phyloP scores from a whole-genome alignment of 441 rosid genomes.

The Populus hybrid region DNA sequence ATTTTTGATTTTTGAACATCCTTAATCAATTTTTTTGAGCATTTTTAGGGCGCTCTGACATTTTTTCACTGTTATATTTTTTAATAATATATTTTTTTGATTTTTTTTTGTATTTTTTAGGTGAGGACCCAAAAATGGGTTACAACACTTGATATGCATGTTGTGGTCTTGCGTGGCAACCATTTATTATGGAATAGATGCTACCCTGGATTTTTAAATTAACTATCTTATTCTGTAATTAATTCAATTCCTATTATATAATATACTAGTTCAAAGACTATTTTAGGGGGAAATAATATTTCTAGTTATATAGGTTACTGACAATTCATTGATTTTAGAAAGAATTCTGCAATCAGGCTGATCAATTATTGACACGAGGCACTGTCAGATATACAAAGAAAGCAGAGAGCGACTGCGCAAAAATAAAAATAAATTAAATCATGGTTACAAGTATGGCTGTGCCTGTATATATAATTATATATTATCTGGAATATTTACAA shows the following conservation, averaged over 20 bases:
- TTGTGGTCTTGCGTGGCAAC: conserved; percentile 13
- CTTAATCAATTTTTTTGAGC: too few species aligned
- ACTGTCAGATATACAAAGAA: background rate
- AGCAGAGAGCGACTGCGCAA: background rate
- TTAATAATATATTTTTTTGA: too few species aligned
- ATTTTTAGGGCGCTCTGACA: too few species aligned
- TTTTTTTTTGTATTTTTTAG: too few species aligned
- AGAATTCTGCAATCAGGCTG: background rate
- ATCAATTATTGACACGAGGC: background rate
- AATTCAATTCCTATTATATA: conserved; percentile 13
- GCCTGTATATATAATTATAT: too few species aligned
- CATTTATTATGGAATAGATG: conserved; percentile 28
- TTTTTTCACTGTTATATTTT: too few species aligned
- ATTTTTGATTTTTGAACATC: too few species aligned
- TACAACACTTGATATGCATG: background rate
- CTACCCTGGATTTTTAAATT: conserved; percentile 9
- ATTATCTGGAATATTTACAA: background rate
- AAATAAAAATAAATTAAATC: too few species aligned
- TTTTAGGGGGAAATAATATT: too few species aligned
- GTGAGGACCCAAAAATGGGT: too few species aligned
- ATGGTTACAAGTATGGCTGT: background rate
- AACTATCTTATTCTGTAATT: background rate
- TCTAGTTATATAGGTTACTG: background rate
- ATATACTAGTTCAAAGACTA: background rate
- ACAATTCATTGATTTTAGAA: background rate